Base-by-base conservation (phyloP, 352 stramenopile genomes). In the Phytophthora pluvialis region DNA sequence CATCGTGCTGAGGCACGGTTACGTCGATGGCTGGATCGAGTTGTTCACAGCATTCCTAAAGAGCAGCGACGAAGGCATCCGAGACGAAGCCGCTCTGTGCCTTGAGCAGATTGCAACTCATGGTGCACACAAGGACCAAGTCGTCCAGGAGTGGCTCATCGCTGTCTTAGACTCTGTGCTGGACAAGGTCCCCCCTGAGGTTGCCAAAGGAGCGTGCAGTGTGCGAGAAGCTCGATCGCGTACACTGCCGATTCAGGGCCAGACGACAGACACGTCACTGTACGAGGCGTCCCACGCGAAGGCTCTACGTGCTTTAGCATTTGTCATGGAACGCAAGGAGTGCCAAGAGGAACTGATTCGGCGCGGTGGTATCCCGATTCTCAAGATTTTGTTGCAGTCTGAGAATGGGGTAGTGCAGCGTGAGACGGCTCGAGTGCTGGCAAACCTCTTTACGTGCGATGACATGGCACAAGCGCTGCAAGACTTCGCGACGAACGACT, bases 11-110 rank as follows among this genome's bases (percentile, higher is more conserved):
- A 75, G 62, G 4, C 70, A 78, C 32, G 75, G 78, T 29, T 88
- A 89, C 61, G 77, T 91, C 3, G 80, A 89, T 49, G 84, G 84
- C 4, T 93, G 84, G 84, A 91, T 93, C 47, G 84, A 91, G 45
- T 44, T 93, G n/a, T 90, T 90, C 53, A 90, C 81, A 8, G 69
- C 81, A 10, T 88, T 89, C 31, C 39, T 91, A 6, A 75, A 77
- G 16, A 84, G 72, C 29, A 69, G 78, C n/a, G 57, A 90, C 46
- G 49, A 76, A 18, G 61, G 65, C 0, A 75, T 93, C 10, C 75
- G 79, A 4, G 64, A 67, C 13, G 62, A 90, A 52, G 84, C 84
- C 7, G 77, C 77, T 1, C 56, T 71, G n/a, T 93, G 84, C 44
- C 72, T 93, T 6, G 47, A 88, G 6, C 80, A 89, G 48, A 75